Conservation (phyloP, 169 alveolate genomes). For the Plasmodium inui region DNA sequence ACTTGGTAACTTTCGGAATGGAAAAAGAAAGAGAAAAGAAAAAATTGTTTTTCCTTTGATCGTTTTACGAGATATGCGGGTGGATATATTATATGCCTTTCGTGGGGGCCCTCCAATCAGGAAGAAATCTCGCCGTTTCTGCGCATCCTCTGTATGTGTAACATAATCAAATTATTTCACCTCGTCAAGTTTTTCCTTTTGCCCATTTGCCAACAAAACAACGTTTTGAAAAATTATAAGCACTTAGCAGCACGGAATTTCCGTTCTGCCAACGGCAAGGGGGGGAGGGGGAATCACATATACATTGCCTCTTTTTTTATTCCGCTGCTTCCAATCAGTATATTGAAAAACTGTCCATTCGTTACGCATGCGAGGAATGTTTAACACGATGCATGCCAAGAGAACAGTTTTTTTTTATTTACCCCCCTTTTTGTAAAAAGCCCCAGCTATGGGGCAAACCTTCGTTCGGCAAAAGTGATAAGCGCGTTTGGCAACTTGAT, state of each 20-base stretch:
- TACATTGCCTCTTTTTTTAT: neutral
- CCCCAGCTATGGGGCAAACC: neutral
- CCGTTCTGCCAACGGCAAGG: neutral
- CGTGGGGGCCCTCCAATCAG: neutral
- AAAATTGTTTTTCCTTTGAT: neutral
- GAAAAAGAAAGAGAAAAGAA: neutral
- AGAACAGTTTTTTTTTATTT: neutral
- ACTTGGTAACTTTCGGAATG: neutral
- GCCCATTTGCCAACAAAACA: neutral
- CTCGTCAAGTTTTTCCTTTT: neutral
- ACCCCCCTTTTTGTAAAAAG: neutral
- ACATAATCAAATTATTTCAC: neutral
- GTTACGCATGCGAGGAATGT: neutral
- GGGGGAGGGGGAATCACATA: neutral
- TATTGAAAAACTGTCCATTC: neutral
- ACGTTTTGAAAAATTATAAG: neutral
- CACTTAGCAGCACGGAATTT: neutral
- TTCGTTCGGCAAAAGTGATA: neutral
- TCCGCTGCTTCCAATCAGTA: neutral
- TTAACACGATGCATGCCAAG: neutral
- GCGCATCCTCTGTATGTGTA: neutral
- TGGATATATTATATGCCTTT: neutral
- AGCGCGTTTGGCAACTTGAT: neutral
- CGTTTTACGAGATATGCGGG: neutral
- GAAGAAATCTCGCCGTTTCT: neutral